Percentiles rank a stretch among this genome's conserved stretches.
Conservation (phyloP, 805 yeast species). For the Starmerella floricola region DNA sequence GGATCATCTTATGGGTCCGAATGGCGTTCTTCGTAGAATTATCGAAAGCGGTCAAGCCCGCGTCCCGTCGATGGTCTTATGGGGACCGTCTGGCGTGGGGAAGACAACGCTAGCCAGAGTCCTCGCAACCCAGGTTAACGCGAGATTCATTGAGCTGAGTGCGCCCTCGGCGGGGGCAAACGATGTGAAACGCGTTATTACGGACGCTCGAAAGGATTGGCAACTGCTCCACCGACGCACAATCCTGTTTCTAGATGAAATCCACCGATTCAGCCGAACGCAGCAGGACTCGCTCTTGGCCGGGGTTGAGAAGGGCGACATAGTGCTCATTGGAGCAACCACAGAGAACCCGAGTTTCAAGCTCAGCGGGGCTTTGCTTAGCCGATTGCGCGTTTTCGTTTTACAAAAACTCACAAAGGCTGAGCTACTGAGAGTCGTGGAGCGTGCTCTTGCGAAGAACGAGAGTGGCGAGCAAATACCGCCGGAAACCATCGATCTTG, state of each 20-base stretch:
- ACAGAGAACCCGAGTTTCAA: conserved; percentile 88
- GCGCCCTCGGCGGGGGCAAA: conserved; percentile 63
- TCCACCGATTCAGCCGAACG: conserved; percentile 71
- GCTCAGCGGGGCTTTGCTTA: conserved; percentile 66
- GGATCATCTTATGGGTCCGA: conserved; percentile 51
- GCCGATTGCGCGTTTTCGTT: conserved; percentile 72
- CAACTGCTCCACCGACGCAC: conserved; percentile 42
- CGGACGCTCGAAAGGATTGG: conserved; percentile 37
- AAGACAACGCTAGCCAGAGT: conserved; percentile 80
- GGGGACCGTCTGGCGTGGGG: conserved; percentile 94
- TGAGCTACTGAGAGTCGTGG: conserved; percentile 44
- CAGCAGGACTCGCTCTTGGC: conserved; percentile 87
- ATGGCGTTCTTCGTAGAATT: conserved; percentile 55
- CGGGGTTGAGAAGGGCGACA: conserved; percentile 69
- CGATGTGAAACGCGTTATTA: conserved; percentile 55
- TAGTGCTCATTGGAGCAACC: conserved; percentile 87
- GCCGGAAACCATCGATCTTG: conserved; percentile 48
- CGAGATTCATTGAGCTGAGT: conserved; percentile 64
- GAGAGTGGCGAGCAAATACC: conserved; percentile 41
- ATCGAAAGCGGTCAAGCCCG: conserved; percentile 33
- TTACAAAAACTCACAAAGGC: conserved; percentile 40
- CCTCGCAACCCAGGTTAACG: conserved; percentile 41
- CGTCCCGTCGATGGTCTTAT: conserved; percentile 69
- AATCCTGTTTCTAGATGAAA: conserved; percentile 79
- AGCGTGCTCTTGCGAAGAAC: conserved; percentile 44